Evolutionary conservation across 2,329 filamentous ascomycete species (phyloP).

Genomic region (Ophiostoma sp.): DNA sequence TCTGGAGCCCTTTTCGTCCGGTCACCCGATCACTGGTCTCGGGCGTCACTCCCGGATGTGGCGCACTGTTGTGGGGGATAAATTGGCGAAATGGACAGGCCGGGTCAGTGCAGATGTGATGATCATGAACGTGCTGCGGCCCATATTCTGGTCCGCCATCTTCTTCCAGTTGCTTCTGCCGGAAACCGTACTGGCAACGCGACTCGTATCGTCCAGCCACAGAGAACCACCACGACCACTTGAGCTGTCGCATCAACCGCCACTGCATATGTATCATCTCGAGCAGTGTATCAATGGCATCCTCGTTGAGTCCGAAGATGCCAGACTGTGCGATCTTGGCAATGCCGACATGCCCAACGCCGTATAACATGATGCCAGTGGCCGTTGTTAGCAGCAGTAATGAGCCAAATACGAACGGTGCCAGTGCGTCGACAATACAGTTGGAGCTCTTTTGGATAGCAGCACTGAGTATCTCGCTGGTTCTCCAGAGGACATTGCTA

Average conservation of each 20-base stretch:
- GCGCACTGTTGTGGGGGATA: background rate
- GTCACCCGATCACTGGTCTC: background rate
- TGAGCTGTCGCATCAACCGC: slow-evolving; percentile 21
- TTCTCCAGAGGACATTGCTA: background rate
- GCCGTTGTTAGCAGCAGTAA: slow-evolving; percentile 20
- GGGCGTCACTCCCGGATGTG: background rate
- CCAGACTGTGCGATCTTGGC: slow-evolving; percentile 18
- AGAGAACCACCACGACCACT: slow-evolving; percentile 24
- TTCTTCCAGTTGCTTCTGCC: background rate
- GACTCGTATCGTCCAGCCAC: slow-evolving; percentile 17
- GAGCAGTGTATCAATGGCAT: slow-evolving; percentile 16
- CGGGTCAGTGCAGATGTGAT: background rate
- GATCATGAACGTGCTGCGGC: background rate
- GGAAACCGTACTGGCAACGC: slow-evolving; percentile 2
- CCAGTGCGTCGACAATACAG: slow-evolving; percentile 15
- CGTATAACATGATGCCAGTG: slow-evolving; percentile 23
- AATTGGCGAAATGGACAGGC: slow-evolving; percentile 1
- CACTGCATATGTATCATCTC: slow-evolving; percentile 19
- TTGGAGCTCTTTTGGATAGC: background rate
- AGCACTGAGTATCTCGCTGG: too few relatives aligned
- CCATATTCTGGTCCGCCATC: background rate
- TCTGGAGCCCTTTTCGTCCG: background rate
- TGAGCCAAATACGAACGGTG: slow-evolving; percentile 23
- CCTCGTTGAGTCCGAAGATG: slow-evolving; percentile 22
- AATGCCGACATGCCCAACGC: slow-evolving; percentile 22